Base-by-base conservation (phyloP, 116 monocot species). In the Trichopus zeylanicus region DNA sequence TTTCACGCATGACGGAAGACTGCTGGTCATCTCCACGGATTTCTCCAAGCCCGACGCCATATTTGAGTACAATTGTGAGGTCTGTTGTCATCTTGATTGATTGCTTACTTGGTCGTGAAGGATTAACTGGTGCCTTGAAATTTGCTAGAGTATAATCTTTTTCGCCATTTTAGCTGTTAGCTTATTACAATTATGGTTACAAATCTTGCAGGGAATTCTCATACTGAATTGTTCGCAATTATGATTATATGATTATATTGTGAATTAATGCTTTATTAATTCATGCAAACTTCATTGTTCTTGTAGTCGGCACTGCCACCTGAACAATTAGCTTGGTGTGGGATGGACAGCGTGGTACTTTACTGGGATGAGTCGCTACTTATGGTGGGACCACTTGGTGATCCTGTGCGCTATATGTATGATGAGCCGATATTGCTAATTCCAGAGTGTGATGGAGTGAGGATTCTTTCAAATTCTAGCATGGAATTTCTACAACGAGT, bases 261-360 rank as follows among this genome's bases (percentile, higher is more conserved):
- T 42, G 7, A 42, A 16, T 39, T 42, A 12, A 13, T 16, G 0
- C 42, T 42, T 42, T 42, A 15, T 18, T 42, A 42, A 13, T 42
- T 2, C 42, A 18, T 42, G 32, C 32, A 13, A 42, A 13, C 13
- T 42, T 42, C n/a, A 42, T 13, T 42, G 7, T 15, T 42, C 26
- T 72, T 77, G 71, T 58, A 97, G 91, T 82, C 92, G 26, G 59
- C 77, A 21, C 61, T 85, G 42, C 82, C 98, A 53, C 98, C 98
- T 31, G 88, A 99, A 56, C 98, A 99, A 64, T 71, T 99, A 47
- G 85, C 81, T 67, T 99, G 98, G 98, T 99, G 92, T 73, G 91
- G 92, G 24, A 76, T 85, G 75, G 98, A 99, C 49, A 99, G 88
- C 73, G 98, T 99, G 31, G 75, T 99, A 20, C 83, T 99, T n/a